These are phyloP conservation scores for Arachis stenosperma DNA, from an alignment of 306 rosid genomes.

Conservation along the genomic window DNA sequence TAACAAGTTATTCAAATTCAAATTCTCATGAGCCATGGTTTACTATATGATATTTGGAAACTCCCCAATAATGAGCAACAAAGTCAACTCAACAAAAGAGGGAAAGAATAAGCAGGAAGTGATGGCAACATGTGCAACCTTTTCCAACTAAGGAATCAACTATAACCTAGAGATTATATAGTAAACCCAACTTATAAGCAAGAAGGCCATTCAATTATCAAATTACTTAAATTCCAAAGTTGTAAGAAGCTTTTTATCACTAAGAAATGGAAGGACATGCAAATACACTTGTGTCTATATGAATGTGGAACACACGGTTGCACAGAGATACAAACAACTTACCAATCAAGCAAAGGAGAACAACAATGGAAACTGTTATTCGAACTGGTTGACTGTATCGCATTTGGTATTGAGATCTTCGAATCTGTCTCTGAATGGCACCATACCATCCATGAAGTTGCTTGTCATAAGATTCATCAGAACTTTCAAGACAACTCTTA, in stretches of 20 bases:
- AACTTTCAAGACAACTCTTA: conserved; percentile 72
- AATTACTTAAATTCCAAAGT: conserved; percentile 27
- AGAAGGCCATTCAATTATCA: conserved; percentile 2
- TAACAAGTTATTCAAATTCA: conserved; percentile 16
- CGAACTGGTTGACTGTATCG: conserved; percentile 49
- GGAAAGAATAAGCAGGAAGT: background rate
- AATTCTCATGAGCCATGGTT: background rate
- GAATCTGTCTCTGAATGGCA: conserved; percentile 84
- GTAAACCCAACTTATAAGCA: conserved; percentile 17
- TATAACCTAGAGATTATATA: background rate
- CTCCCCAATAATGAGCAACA: background rate
- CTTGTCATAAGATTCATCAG: conserved; percentile 69
- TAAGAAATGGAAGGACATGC: conserved; percentile 12
- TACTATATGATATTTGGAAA: conserved; percentile 11
- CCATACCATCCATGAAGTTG: conserved; percentile 91
- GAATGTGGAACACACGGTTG: background rate
- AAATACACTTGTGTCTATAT: background rate
- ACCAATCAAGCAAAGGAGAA: conserved; percentile 74
- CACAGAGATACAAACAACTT: no score
- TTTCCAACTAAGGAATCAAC: conserved; percentile 1
- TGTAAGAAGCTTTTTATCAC: background rate
- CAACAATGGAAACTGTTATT: no score
- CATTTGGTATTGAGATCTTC: conserved; percentile 85
- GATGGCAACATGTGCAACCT: conserved; percentile 2
- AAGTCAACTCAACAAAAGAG: conserved; percentile 22